Percentiles rank a stretch among this genome's conserved stretches.
Conservation (phyloP, 1,139 yeast genomes). For the Tardiomyces digboiensis region DNA sequence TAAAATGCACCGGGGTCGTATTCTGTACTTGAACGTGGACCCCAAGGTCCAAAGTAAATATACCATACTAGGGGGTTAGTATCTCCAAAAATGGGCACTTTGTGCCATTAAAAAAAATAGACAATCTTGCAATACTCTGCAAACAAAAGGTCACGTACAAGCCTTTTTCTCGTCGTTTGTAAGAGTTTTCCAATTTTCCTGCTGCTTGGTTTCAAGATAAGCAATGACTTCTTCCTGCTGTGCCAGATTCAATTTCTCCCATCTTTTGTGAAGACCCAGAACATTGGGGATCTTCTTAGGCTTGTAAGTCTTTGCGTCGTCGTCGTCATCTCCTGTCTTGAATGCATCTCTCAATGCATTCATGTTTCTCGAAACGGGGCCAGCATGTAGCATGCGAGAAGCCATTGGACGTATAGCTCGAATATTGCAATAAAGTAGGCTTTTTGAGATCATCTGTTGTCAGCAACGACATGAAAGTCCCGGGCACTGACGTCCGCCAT, state of each 20-base stretch:
- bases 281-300: conserved; percentile 18
- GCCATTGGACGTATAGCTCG: too few relatives aligned
- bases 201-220: conserved; percentile 35
- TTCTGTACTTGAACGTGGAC: conserved; percentile 22
- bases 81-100: conserved; percentile 1
- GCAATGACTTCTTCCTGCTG: conserved; percentile 35
- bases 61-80: conserved; percentile 16
- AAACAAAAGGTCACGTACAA: not conserved
- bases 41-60: conserved; percentile 31
- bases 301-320: not conserved
- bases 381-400: too few relatives aligned
- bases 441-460: not conserved
- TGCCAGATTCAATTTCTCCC: conserved; percentile 30
- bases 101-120: not conserved
- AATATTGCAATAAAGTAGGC: too few relatives aligned
- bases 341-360: not conserved
- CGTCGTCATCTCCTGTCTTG: conserved; percentile 1
- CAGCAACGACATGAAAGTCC: too few relatives aligned
- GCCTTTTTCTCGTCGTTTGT: conserved; percentile 29
- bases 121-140: not conserved
- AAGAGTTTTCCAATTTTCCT: conserved; percentile 32
- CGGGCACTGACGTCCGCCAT: too few relatives aligned
- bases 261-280: conserved; percentile 22
- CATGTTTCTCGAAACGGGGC: not conserved
- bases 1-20: conserved; percentile 20